These are phyloP conservation scores for Wallacemonas sp. DNA, from an alignment of 208 protist genomes.

Conservation along the genomic window DNA sequence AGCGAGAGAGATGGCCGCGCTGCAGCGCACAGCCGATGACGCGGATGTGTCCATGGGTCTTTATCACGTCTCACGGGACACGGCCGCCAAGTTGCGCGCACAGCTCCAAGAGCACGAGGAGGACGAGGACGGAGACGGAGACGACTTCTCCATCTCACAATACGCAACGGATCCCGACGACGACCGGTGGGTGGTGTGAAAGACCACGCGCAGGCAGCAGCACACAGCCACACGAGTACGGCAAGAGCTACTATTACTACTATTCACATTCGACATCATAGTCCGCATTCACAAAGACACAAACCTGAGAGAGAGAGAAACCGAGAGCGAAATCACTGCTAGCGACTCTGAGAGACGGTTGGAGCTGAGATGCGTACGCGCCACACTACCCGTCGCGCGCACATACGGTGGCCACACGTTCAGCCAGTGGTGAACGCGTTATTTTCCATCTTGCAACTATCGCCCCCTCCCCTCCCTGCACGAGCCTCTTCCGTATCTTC, in stretches of 20 bases:
- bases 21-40: conserved; percentile 25
- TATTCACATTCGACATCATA: too few relatives aligned
- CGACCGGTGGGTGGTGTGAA: conserved; percentile 17
- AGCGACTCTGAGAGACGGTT: too few relatives aligned
- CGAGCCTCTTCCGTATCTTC: background rate
- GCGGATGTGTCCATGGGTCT: conserved; percentile 15
- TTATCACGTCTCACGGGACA: background rate
- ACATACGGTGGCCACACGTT: too few relatives aligned
- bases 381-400: too few relatives aligned
- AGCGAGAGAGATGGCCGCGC: background rate
- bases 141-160: conserved; percentile 24
- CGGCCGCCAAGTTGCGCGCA: conserved; percentile 7
- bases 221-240: background rate
- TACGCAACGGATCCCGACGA: conserved; percentile 25
- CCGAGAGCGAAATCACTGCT: background rate
- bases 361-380: too few relatives aligned
- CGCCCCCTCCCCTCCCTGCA: too few relatives aligned
- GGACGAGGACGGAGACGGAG: conserved; percentile 35
- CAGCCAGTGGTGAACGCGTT: too few relatives aligned
- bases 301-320: background rate
- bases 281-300: too few relatives aligned
- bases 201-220: background rate
- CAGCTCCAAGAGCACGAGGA: conserved; percentile 28
- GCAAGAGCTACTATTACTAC: too few relatives aligned
- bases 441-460: too few relatives aligned